Evolutionary conservation across 495 filamentous ascomycete species (phyloP), one percentile per base, ranked within the genome.

Genomic region (Aspergillus baeticus): DNA sequence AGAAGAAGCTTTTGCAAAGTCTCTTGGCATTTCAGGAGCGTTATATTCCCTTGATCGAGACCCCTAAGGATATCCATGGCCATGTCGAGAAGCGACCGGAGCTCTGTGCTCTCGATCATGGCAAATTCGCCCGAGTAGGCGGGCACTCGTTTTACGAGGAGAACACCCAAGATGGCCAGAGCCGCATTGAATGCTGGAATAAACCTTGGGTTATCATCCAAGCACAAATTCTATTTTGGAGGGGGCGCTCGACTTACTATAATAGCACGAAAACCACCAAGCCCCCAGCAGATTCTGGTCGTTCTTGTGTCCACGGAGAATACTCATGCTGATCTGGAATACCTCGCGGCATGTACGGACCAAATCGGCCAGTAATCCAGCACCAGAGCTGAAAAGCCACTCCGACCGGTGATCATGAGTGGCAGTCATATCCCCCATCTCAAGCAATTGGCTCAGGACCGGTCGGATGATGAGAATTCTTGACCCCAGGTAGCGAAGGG

Each of bases 261-360:
- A 53, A 42, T 42, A 53, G 26, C 50, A 41, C 0, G 37, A 53
- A 53, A 53, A 53, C 50, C 50, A 53, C 50, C 50, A 53, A 10
- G 50, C 50, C 14, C 50, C 50, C 1, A 42, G 35, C 1, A 50
- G 31, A 31, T 53, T 53, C 20, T 29, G 36, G 31, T 53, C 21
- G 17, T n/a, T 41, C 2, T 18, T 13, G 0, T 35, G 29, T 10
- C 18, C 50, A 2, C 7, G 17, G 1, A 53, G 46, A 6, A 56
- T 56, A 29, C n/a, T 34, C 33, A 48, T 47, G 8, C 39, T 56
- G 39, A 48, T 48, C 8, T 39, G 43, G 2, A 56, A 29, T n/a
- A 56, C 34, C 26, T 48, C 33, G 42, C 23, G 8, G 34, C 33
- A 43, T 15, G 36, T 43, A 15, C 20, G 3, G 10, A 43, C 53